Evolutionary conservation across 2,329 filamentous ascomycete species (phyloP).

Genomic region (Beauveria scarabaeidicola): DNA sequence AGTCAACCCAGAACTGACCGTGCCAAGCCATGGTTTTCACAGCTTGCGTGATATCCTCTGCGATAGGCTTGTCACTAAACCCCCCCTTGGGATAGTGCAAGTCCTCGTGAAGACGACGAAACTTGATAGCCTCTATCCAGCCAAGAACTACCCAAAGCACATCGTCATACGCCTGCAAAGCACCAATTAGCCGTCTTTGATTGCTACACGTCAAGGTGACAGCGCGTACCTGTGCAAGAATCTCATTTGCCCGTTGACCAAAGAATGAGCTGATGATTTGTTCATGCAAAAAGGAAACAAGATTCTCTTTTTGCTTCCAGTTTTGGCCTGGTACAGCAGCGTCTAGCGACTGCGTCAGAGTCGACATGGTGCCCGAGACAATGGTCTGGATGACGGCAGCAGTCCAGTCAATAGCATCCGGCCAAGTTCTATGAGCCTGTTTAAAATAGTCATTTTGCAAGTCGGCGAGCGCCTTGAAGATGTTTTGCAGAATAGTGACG

Average conservation of each 20-base stretch:
- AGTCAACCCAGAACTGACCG: constrained; percentile 62
- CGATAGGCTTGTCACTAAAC: constrained; percentile 16
- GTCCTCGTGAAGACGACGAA: constrained; percentile 60
- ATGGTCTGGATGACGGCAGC: constrained; percentile 76
- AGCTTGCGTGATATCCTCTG: constrained; percentile 21
- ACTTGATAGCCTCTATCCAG: constrained; percentile 77
- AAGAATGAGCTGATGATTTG: constrained; percentile 75
- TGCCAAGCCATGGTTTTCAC: constrained; percentile 54
- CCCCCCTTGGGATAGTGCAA: constrained; percentile 43
- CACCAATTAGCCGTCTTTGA: not conserved
- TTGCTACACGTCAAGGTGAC: not conserved
- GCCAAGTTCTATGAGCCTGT: constrained; percentile 73
- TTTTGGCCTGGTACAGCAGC: constrained; percentile 27
- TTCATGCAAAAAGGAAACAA: constrained; percentile 75
- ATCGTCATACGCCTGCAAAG: constrained; percentile 71
- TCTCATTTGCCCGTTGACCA: constrained; percentile 68
- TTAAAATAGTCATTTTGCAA: constrained; percentile 76
- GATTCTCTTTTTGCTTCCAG: constrained; percentile 56
- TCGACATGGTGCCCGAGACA: constrained; percentile 61
- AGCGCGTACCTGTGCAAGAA: constrained; percentile 48
- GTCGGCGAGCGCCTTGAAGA: constrained; percentile 58
- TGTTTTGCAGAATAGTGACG: constrained; percentile 33
- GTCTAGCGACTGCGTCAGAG: constrained; percentile 55
- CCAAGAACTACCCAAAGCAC: constrained; percentile 92
- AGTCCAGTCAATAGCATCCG: constrained; percentile 86